These are phyloP conservation scores for Aspergillus novofumigatus DNA, from an alignment of 2,329 filamentous ascomycete genomes.

Conservation along the genomic window DNA sequence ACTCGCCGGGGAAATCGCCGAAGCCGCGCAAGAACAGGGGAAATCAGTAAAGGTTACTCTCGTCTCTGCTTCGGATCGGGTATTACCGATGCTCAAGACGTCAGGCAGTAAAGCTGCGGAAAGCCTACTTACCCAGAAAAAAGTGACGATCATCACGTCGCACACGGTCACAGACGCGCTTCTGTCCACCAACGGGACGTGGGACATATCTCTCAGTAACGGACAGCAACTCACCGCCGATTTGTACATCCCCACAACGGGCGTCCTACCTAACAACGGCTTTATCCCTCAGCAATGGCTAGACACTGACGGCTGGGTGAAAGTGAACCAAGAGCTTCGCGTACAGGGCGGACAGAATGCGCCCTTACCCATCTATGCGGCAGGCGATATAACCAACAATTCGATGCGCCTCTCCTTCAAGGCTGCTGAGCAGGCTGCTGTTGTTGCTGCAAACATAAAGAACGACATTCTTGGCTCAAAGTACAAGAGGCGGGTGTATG, in stretches of 20 bases:
- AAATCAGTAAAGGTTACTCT: conserved; percentile 39
- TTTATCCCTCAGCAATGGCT: conserved; percentile 50
- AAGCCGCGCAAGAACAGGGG: conserved; percentile 29
- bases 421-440: conserved; percentile 21
- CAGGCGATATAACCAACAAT: conserved; percentile 29
- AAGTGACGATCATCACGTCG: conserved; percentile 43
- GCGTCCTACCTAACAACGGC: conserved; percentile 49
- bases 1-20: conserved; percentile 47
- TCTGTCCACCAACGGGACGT: conserved; percentile 30
- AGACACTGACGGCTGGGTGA: conserved; percentile 45
- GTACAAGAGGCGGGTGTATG: conserved; percentile 16
- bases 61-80: conserved; percentile 27
- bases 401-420: conserved; percentile 24
- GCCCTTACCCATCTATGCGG: conserved; percentile 24
- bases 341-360: conserved; percentile 11
- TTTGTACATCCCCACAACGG: conserved; percentile 51
- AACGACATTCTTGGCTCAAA: conserved; percentile 18
- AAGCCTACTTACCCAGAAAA: conserved; percentile 43
- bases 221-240: conserved; percentile 48
- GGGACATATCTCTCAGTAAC: conserved; percentile 42
- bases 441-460: conserved; percentile 26
- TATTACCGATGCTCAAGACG: conserved; percentile 27
- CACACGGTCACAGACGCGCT: conserved; percentile 24
- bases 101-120: conserved; percentile 40
- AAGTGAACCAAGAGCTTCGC: conserved; percentile 38